phyloP scores from a whole-genome alignment of 2,329 filamentous ascomycete species.

The Claviceps paspali region DNA sequence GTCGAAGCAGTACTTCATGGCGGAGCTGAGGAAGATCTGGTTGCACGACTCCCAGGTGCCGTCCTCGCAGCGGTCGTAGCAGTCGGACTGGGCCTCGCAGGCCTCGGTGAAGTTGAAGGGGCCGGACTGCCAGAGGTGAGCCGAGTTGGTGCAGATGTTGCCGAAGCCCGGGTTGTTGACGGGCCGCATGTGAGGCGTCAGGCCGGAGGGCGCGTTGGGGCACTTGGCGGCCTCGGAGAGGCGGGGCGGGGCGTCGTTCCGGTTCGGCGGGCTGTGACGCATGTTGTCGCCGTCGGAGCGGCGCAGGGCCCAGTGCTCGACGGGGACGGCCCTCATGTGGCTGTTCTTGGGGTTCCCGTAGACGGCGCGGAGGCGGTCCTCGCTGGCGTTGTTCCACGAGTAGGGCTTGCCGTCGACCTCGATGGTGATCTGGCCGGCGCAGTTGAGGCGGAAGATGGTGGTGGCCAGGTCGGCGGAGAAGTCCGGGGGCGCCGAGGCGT shows the following conservation, averaged over 20 bases:
- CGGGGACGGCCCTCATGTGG: neutral
- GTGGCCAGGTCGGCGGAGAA: neutral
- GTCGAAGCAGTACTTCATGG: neutral
- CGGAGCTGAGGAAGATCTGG: neutral
- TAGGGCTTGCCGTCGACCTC: neutral
- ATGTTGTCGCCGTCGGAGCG: neutral
- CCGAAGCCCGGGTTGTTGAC: neutral
- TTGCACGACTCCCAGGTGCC: conserved; percentile 1
- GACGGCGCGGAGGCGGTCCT: neutral
- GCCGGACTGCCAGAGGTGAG: neutral
- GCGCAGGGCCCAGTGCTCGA: neutral
- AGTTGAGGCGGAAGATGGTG: conserved; percentile 1
- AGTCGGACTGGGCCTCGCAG: neutral
- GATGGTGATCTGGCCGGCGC: neutral
- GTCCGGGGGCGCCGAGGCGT: neutral
- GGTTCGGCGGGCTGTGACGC: neutral
- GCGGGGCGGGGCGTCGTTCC: neutral
- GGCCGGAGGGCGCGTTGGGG: neutral
- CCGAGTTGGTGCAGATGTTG: neutral
- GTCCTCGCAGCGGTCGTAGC: neutral
- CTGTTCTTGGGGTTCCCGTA: neutral
- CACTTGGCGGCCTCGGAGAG: neutral
- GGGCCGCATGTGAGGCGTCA: neutral
- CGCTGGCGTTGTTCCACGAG: neutral
- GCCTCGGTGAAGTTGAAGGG: neutral